These are phyloP conservation scores for Cladorrhinum sp. DNA, from an alignment of 2,329 filamentous ascomycete genomes.

Conservation along the genomic window DNA sequence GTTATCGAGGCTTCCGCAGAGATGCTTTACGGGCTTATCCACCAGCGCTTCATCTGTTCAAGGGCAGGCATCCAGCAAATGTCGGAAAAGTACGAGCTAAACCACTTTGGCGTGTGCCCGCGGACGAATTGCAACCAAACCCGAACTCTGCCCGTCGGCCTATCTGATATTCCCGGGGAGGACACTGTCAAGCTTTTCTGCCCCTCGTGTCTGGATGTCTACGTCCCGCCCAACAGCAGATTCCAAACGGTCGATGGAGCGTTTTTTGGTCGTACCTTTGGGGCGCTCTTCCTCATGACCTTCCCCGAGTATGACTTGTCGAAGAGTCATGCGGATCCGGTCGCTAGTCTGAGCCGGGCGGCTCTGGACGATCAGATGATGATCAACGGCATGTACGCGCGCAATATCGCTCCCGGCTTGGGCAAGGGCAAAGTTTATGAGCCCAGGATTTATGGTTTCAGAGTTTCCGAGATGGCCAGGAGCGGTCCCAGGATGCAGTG, in stretches of 20 bases:
- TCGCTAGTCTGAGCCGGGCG: slow-evolving; percentile 40
- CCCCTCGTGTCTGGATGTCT: slow-evolving; percentile 93
- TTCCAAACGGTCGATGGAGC: slow-evolving; percentile 97
- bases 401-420: slow-evolving; percentile 85
- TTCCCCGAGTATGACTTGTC: slow-evolving; percentile 94
- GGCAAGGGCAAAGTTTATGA: slow-evolving; percentile 85
- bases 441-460: slow-evolving; percentile 93
- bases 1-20: slow-evolving; percentile 98
- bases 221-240: slow-evolving; percentile 92
- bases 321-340: slow-evolving; percentile 62
- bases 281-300: slow-evolving; percentile 95
- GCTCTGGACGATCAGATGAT: slow-evolving; percentile 44
- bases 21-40: slow-evolving; percentile 95
- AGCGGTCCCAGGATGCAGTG: slow-evolving; percentile 96
- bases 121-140: slow-evolving; percentile 87
- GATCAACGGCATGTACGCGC: slow-evolving; percentile 82
- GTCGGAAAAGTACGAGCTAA: slow-evolving; percentile 97
- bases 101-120: slow-evolving; percentile 95
- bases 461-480: slow-evolving; percentile 83
- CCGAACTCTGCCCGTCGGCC: slow-evolving; percentile 86
- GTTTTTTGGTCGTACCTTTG: slow-evolving; percentile 97
- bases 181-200: slow-evolving; percentile 99
- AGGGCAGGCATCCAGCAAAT: slow-evolving; percentile 96
- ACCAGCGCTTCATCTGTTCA: slow-evolving; percentile 97
- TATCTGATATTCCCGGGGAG: slow-evolving; percentile 91